Base-by-base conservation (phyloP, 176 grass and related monocot species). In the Tuctoria greenei region DNA sequence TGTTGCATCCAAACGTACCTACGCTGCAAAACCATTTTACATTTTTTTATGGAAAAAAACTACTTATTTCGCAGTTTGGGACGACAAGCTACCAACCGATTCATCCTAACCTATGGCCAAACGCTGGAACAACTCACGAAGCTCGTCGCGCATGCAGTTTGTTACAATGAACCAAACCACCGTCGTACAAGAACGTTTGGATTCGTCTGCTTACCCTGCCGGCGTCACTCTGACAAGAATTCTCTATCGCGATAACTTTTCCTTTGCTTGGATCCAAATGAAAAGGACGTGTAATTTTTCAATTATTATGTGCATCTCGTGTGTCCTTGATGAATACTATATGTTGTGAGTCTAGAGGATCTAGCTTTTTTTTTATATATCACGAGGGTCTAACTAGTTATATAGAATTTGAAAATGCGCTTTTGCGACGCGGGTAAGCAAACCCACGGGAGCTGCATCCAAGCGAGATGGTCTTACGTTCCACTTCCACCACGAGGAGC, bases 251-350 rank as follows among this genome's bases (percentile, higher is more conserved):
- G n/a, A 40, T 43, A 67, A 38, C 2, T 25, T 57, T 62, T 66
- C 18, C 2, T 6, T 83, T 79, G 31, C 79, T 83, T 83, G 68
- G 67, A 16, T 54, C 25, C 24, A 36, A 83, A 88, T 61, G 67
- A 74, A 74, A 58, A 10, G 18, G 6, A 57, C 8, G 23, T 57
- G 23, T 12, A 25, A 25, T 25, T 25, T 21, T 57, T 25, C 54
- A 25, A 57, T 57, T 25, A 25, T 57, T 57, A 4, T 4, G 9
- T 10, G 15, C 6, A 1, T 2, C 16, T 18, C 21, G 4, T 57
- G 21, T n/a, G 51, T 55, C 51, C 51, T 55, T 10, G 52, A 56
- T 56, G 52, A 56, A 56, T 55, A 55, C n/a, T 21, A 21, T 24
- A 9, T 38, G 18, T 45, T 24, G 0, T 31, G 35, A 21, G 31